A percentile compares a stretch with the other conserved stretches of the same genome.
phyloP scores from a whole-genome alignment of 2,329 filamentous ascomycete genomes.

The Neoascochyta sp. region DNA sequence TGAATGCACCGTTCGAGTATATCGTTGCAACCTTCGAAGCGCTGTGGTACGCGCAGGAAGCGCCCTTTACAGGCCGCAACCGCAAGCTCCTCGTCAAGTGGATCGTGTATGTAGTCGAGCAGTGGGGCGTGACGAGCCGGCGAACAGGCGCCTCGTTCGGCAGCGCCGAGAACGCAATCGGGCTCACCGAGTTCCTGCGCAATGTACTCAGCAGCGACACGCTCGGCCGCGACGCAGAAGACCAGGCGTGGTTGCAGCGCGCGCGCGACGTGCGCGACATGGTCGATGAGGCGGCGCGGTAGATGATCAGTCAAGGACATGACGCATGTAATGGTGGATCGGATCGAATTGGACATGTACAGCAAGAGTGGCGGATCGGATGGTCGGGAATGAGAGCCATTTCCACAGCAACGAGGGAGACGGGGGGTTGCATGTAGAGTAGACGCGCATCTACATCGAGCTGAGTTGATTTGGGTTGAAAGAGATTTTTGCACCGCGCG shows the following conservation, averaged over 20 bases:
- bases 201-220: conserved; percentile 46
- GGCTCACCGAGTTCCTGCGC: conserved; percentile 36
- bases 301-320: too few species aligned
- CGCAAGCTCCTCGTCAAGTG: conserved; percentile 58
- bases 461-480: too few species aligned
- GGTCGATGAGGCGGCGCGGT: conserved; percentile 32
- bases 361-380: too few species aligned
- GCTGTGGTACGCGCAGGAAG: conserved; percentile 65
- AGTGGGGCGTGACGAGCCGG: conserved; percentile 59
- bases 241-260: conserved; percentile 33
- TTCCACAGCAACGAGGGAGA: too few species aligned
- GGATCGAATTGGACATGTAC: too few species aligned
- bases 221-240: conserved; percentile 33
- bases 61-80: conserved; percentile 58
- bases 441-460: too few species aligned
- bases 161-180: conserved; percentile 54
- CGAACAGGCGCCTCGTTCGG: conserved; percentile 56
- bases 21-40: conserved; percentile 61
- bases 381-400: too few species aligned
- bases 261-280: conserved; percentile 22
- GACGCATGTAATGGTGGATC: too few species aligned
- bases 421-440: too few species aligned
- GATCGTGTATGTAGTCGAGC: conserved; percentile 57
- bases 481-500: too few species aligned
- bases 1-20: conserved; percentile 59